Evolutionary conservation across 306 rosid species (phyloP), one percentile per base, ranked within the genome.

Genomic region (Quillaja saponaria): DNA sequence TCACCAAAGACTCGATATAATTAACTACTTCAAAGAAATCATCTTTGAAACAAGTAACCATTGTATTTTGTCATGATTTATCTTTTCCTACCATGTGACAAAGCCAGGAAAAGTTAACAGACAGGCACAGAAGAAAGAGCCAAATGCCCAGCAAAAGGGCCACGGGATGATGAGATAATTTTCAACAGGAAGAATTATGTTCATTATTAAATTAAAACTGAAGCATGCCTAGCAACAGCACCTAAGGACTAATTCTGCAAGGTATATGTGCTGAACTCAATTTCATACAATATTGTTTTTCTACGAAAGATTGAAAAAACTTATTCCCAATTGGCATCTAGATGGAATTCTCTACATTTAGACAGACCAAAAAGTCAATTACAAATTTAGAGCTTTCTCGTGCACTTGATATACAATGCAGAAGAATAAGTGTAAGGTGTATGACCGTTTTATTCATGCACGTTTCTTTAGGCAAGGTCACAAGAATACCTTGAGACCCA

Each of bases 401-500:
- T 19, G 63, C 34, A 50, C 38, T 17, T 14, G 8, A 65, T 49
- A 74, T 48, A 15, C 37, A 57, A 34, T 19, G 10, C 52, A 56
- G 58, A 55, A 67, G 33, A 70, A 25, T 25, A 25, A 25, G 31
- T 19, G 33, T 18, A 19, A 33, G 48, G 42, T 13, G 55, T 37
- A 66, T 13, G 38, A 61, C 46, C 61, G 56, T 11, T 62, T 49
- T 50, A 61, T 52, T 39, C 49, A 66, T 34, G 69, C 28, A 8
- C 7, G 34, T 42, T 47, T 52, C n/a, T 44, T 46, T 21, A 19
- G 45, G 34, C 18, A 31, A 25, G 19, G 44, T 63, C 25, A 57
- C 49, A 56, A 16, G 46, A 57, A 74, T 82, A 94, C 99, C 97
- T 90, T 85, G 65, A 89, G 99, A 74, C 96, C 82, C 25, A 84